phyloP scores from a whole-genome alignment of 371 early-diverging fungal species.

The Haplosporangium sp. region DNA sequence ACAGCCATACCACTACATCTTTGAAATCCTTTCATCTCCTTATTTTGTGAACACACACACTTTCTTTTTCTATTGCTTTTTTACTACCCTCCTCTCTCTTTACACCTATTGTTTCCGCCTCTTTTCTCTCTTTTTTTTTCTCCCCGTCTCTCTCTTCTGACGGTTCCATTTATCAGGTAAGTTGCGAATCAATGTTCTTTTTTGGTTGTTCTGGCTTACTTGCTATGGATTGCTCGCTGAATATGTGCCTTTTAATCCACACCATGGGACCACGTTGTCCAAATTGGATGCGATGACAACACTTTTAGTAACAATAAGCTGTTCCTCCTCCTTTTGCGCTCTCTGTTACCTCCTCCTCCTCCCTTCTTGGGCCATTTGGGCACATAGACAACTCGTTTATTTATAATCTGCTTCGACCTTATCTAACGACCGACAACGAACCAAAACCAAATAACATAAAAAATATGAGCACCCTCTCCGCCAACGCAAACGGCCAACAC shows the following conservation, averaged over 20 bases:
- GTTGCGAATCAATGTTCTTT: not conserved
- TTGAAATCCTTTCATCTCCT: not conserved
- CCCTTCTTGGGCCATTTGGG: too few species aligned
- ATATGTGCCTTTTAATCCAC: too few species aligned
- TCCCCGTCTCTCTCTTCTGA: not conserved
- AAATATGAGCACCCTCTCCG: conserved; percentile 25
- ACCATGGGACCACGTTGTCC: too few species aligned
- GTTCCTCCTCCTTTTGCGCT: too few species aligned
- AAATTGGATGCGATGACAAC: too few species aligned
- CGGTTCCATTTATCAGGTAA: not conserved
- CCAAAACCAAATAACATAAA: not conserved
- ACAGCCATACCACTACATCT: not conserved
- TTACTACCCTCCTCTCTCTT: not conserved
- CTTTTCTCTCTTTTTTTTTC: not conserved
- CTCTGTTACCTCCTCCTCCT: too few species aligned
- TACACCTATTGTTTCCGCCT: not conserved
- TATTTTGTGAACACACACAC: not conserved
- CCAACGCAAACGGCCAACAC: conserved; percentile 13
- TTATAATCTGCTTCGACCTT: conserved; percentile 7
- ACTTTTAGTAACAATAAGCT: too few species aligned
- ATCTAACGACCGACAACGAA: not conserved
- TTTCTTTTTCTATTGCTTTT: conserved; percentile 1
- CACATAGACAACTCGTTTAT: too few species aligned
- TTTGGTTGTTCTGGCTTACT: not conserved
- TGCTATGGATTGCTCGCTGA: too few species aligned